Evolutionary conservation across 129 eudicot genomes (phyloP).

Genomic region (Helichrysum umbraculigerum): DNA sequence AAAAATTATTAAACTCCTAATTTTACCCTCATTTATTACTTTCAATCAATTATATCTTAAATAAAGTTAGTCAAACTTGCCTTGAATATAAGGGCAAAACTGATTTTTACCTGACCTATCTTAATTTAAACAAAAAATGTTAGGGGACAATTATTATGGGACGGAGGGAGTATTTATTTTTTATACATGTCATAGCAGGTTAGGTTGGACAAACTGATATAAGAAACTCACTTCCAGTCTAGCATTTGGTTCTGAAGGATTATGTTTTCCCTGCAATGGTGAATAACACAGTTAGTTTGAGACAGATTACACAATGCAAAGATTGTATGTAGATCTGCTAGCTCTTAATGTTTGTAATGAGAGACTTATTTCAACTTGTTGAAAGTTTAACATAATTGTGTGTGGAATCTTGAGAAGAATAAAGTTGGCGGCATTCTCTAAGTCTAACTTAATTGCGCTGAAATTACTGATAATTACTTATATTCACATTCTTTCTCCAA

Average conservation of each 20-base stretch:
- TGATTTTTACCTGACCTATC: too few relatives aligned
- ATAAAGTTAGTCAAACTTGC: too few relatives aligned
- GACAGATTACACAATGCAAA: background rate
- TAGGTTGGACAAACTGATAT: background rate
- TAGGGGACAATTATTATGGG: too few relatives aligned
- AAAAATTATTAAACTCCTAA: too few relatives aligned
- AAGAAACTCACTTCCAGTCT: slow-evolving; percentile 35
- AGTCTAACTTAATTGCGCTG: too few relatives aligned
- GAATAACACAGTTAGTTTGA: background rate
- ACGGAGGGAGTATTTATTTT: too few relatives aligned
- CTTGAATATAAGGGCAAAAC: too few relatives aligned
- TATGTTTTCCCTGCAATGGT: slow-evolving; percentile 20
- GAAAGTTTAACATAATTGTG: background rate
- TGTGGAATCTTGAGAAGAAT: background rate
- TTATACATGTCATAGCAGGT: background rate
- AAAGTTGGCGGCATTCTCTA: background rate
- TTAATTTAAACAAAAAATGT: too few relatives aligned
- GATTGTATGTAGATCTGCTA: background rate
- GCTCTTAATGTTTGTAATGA: background rate
- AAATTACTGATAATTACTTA: too few relatives aligned
- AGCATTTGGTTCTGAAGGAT: slow-evolving; percentile 23
- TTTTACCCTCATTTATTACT: too few relatives aligned
- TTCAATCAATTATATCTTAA: too few relatives aligned
- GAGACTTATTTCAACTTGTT: background rate
- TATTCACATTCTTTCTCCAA: too few relatives aligned